Percentiles rank a stretch among this genome's conserved stretches.
These are phyloP conservation scores for Scedosporium dehoogii DNA, from an alignment of 2,329 filamentous ascomycete genomes.

Conservation along the genomic window DNA sequence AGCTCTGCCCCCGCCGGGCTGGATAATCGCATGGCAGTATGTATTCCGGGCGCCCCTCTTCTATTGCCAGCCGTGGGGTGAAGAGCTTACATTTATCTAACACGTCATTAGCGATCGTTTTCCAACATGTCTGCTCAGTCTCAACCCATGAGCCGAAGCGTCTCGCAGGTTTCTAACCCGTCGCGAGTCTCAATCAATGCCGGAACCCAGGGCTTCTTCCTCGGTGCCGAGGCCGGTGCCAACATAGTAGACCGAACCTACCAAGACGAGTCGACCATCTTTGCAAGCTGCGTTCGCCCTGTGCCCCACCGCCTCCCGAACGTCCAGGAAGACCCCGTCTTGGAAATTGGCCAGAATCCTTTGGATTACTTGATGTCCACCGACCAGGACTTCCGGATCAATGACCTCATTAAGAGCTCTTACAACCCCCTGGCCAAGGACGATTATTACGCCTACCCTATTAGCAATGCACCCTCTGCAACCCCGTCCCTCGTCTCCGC, in stretches of 20 bases:
- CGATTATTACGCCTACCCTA: slow-evolving; percentile 10
- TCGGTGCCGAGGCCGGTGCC: not conserved
- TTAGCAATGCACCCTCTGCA: slow-evolving; percentile 21
- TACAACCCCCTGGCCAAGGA: slow-evolving; percentile 14
- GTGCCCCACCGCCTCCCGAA: slow-evolving; percentile 19
- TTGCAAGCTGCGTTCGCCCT: slow-evolving; percentile 5
- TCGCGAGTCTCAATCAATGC: not conserved
- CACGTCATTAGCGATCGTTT: not conserved
- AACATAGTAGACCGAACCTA: slow-evolving; percentile 18
- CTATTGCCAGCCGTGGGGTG: not conserved
- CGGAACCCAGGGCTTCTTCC: not conserved
- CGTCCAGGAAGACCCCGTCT: slow-evolving; percentile 23
- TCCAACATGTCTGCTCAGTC: slow-evolving; percentile 11
- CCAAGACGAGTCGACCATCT: slow-evolving; percentile 20
- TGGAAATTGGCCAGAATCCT: slow-evolving; percentile 27
- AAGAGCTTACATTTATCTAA: not conserved
- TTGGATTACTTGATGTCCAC: slow-evolving; percentile 25
- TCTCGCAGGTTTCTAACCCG: slow-evolving; percentile 30
- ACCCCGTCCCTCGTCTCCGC: slow-evolving; percentile 35
- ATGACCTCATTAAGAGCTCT: slow-evolving; percentile 12
- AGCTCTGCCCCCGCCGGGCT: not conserved
- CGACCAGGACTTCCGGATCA: slow-evolving; percentile 16
- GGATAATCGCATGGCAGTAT: slow-evolving; percentile 5
- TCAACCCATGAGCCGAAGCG: slow-evolving; percentile 33
- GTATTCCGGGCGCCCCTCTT: slow-evolving; percentile 5